phyloP scores from a whole-genome alignment of 176 grass and related monocot genomes.

The Carex myosuroides region DNA sequence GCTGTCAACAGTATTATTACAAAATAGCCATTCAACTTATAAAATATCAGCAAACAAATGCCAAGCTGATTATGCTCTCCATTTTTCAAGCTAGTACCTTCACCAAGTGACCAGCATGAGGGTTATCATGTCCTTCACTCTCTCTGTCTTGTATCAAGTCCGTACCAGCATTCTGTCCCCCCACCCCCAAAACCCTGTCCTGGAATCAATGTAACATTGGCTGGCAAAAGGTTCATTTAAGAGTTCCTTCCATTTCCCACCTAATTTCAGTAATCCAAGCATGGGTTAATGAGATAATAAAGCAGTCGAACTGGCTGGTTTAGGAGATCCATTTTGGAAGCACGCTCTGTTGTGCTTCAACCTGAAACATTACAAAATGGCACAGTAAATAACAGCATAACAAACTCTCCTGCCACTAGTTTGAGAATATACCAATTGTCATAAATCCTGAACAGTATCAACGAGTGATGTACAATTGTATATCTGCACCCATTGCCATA shows the following conservation, averaged over 20 bases:
- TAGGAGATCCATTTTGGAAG: too few species aligned
- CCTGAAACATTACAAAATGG: too few species aligned
- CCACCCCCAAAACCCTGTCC: neutral
- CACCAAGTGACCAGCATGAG: neutral
- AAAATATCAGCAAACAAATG: neutral
- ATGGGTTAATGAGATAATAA: neutral
- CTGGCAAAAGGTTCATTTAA: neutral
- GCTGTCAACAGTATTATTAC: too few species aligned
- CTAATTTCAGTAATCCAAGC: neutral
- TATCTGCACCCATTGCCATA: neutral
- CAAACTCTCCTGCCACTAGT: too few species aligned
- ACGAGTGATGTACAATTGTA: too few species aligned
- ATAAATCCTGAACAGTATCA: too few species aligned
- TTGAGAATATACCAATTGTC: too few species aligned
- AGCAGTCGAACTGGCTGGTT: too few species aligned
- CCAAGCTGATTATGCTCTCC: neutral
- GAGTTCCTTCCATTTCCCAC: neutral
- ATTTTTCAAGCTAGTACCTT: neutral
- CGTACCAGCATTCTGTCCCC: neutral
- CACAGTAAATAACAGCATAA: too few species aligned
- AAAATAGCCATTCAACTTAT: neutral
- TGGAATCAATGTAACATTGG: neutral
- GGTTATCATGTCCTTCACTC: neutral
- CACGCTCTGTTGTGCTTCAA: too few species aligned
- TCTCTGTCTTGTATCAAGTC: neutral